These are phyloP conservation scores for Isabelozyma gotoi DNA, from an alignment of 805 yeast genomes.

Conservation along the genomic window DNA sequence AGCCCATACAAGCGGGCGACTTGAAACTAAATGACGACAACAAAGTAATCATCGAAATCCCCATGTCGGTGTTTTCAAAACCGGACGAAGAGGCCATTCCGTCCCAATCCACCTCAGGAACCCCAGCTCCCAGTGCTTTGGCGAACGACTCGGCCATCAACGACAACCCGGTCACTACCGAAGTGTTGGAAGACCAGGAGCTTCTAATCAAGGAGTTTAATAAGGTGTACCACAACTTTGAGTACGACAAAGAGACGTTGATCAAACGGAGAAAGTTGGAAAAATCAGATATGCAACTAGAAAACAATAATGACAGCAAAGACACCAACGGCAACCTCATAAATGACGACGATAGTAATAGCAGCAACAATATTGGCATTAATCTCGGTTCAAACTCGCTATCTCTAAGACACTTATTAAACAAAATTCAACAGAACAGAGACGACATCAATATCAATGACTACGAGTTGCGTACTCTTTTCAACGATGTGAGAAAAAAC, in stretches of 20 bases:
- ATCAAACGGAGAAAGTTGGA: slow-evolving; percentile 75
- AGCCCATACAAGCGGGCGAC: slow-evolving; percentile 1
- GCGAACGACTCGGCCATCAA: no score
- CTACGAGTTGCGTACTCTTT: slow-evolving; percentile 75
- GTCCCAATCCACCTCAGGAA: background rate
- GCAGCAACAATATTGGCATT: slow-evolving; percentile 25
- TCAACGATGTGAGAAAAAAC: slow-evolving; percentile 91
- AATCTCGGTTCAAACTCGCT: slow-evolving; percentile 39
- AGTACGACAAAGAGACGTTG: slow-evolving; percentile 72
- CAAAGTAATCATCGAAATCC: slow-evolving; percentile 32
- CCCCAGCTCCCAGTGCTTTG: slow-evolving; percentile 3
- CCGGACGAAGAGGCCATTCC: background rate
- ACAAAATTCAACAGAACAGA: slow-evolving; percentile 75
- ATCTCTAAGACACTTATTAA: slow-evolving; percentile 71
- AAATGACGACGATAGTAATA: slow-evolving; percentile 6
- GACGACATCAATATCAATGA: slow-evolving; percentile 77
- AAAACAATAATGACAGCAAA: slow-evolving; percentile 18
- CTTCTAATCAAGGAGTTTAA: slow-evolving; percentile 60
- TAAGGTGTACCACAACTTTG: slow-evolving; percentile 73
- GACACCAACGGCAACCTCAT: slow-evolving; percentile 2
- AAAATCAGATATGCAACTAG: slow-evolving; percentile 73
- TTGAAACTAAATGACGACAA: slow-evolving; percentile 24
- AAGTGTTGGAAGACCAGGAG: slow-evolving; percentile 38
- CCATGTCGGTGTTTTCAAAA: slow-evolving; percentile 23
- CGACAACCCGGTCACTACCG: slow-evolving; percentile 6